Base-by-base conservation (phyloP, 1,284 basidiomycete species). In the Coniferiporia sulphurascens region DNA sequence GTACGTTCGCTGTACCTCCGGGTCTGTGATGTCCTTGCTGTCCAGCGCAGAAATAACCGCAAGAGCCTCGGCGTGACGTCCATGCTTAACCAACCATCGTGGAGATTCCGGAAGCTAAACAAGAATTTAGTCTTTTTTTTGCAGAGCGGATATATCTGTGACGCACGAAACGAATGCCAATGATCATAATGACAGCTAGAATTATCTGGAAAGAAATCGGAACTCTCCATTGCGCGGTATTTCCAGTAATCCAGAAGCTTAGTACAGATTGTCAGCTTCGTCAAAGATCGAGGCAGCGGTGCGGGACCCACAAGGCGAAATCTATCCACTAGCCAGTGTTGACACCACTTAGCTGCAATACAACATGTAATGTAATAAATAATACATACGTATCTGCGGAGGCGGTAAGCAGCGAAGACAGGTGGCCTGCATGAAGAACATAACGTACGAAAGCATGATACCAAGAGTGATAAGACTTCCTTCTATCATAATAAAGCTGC, bases 401-500 rank as follows among this genome's bases (percentile, higher is more conserved):
- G 15, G 13, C 8, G 10, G 36, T 17, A 13, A 52, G n/a, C 13
- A n/a, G 15, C 77, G 78, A 3, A 27, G 19, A 52, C 75, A 76
- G 5, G 74, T 76, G 41, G 76, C 76, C 64, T 78, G 78, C 76
- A 44, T 21, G 17, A 45, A 1, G n/a, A 48, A n/a, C 45, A 13
- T 4, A 15, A 79, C 82, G 72, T 63, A 84, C 80, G 83, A 82
- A 60, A 87, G 71, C 80, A 86, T 87, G 65, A 88, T 82, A 61
- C 87, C 87, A 65, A 85, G 84, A 2, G 85, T 82, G 59, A 89
- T 87, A 2, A 89, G 73, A 66, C 79, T 81, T 3, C 86, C 84
- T 71, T 87, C 85, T 48, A 88, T 74, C 78, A 86, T 84, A 48
- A 88, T 87, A 58, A 86, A 76, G 61, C 80, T 79, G 19, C 87